Base-by-base conservation (phyloP, 257 asterid genomes). In the Nicotiana knightiana region DNA sequence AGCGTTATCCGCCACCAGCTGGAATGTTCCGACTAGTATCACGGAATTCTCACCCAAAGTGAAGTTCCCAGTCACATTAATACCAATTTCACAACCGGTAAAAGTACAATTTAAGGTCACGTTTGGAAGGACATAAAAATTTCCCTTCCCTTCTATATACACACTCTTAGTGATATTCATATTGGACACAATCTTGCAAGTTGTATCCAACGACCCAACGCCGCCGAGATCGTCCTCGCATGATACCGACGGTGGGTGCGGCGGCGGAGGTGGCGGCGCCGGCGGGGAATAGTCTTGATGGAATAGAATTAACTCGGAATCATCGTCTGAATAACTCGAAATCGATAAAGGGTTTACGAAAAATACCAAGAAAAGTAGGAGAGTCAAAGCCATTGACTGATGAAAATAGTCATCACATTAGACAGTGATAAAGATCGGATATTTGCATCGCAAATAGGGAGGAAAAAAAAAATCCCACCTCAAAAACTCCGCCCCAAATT, bases 211-310 rank as follows among this genome's bases (percentile, higher is more conserved):
- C 28, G 98, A 85, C 30, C 99, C 99, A 53, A 96, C 90, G 4
- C 98, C 99, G 15, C 97, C 97, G 32, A 96, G 97, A 91, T 92
- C 98, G 81, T 89, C 89, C 87, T 91, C 93, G 84, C 99, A 96
- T 4, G 96, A 89, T 15, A 89, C 85, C 70, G 98, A 91, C 84
- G 98, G 99, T 66, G 98, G 98, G 37, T 91, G 99, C 28, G 98
- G 98, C 80, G 99, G 99, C 9, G 99, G 98, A 3, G 99, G 98
- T 4, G 98, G 97, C 12, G 99, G 99, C 18, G 99, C 97, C 24
- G 99, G 99, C 35, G 99, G 99, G 39, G 98, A 86, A 92, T 96
- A 96, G 87, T 96, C 99, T 87, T 93, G 98, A 86, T 92, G 98
- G 82, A 89, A 92, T 1, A 93, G 73, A 7, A 89, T 55, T 6